Conservation (phyloP, 106 monocot species). For the Hemerocallis citrina region DNA sequence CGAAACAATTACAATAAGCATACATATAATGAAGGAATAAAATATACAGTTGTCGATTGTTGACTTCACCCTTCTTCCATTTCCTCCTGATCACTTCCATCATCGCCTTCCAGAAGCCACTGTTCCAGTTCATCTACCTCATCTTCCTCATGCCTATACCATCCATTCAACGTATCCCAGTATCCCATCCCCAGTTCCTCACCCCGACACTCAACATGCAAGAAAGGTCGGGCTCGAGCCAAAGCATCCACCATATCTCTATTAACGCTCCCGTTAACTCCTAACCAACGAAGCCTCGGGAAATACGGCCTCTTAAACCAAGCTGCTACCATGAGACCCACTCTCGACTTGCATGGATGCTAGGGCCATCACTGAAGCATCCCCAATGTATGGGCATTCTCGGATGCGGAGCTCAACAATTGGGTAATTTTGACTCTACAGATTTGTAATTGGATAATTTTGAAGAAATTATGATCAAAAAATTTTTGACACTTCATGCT, state of each 20-base stretch:
- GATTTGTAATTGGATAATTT: too few relatives aligned
- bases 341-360: conserved; percentile 85
- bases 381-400: conserved; percentile 73
- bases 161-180: conserved; percentile 47
- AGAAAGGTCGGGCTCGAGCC: conserved; percentile 51
- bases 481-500: too few relatives aligned
- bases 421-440: too few relatives aligned
- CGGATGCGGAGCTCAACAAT: conserved; percentile 72
- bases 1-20: too few relatives aligned
- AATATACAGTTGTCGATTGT: too few relatives aligned
- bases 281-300: conserved; percentile 82
- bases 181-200: conserved; percentile 64
- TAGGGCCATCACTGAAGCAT: conserved; percentile 73
- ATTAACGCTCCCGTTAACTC: conserved; percentile 75
- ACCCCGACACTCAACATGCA: conserved; percentile 65
- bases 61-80: too few relatives aligned
- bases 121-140: conserved; percentile 89
- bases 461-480: too few relatives aligned
- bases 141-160: conserved; percentile 65
- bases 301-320: conserved; percentile 99
- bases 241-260: conserved; percentile 87
- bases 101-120: conserved; percentile 65
- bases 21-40: too few relatives aligned
- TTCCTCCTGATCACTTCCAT: conserved; percentile 25
- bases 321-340: conserved; percentile 57